Conservation (phyloP, 202 grass and related monocot genomes). For the Panicum hallii region DNA sequence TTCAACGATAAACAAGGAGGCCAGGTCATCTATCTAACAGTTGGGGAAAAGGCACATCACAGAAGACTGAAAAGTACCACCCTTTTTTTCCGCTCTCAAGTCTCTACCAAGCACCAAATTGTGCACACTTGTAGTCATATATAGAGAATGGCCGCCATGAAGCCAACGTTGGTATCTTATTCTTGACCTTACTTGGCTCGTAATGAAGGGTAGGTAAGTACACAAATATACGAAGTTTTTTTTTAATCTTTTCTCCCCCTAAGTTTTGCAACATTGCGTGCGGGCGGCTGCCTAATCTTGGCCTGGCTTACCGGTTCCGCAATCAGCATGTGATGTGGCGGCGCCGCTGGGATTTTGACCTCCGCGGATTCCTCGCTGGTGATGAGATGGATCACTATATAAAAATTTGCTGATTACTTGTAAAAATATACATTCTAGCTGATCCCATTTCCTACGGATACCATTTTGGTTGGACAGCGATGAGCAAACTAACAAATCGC, state of each 20-base stretch:
- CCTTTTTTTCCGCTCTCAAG: background rate
- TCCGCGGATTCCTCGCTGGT: conserved; percentile 22
- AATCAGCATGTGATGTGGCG: conserved; percentile 9
- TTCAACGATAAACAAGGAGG: conserved; percentile 14
- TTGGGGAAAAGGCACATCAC: background rate
- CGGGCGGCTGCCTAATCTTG: background rate
- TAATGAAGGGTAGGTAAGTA: no score
- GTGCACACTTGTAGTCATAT: conserved; percentile 9
- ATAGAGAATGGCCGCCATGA: no score
- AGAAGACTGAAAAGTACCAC: conserved; percentile 5
- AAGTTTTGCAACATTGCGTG: no score
- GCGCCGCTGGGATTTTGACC: conserved; percentile 19
- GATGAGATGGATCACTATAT: conserved; percentile 24
- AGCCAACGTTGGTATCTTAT: no score
- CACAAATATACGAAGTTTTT: no score
- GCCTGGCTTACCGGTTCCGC: conserved; percentile 31
- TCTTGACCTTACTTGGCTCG: no score
- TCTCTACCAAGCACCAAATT: conserved; percentile 7
- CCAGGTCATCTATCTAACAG: background rate
- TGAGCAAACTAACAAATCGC: background rate
- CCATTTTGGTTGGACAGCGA: background rate
- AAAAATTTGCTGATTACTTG: background rate
- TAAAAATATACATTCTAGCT: background rate
- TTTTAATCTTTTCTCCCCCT: no score
- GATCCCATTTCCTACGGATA: background rate